These are phyloP conservation scores for Rubia balearica DNA, from an alignment of 305 asterid genomes.

Conservation along the genomic window DNA sequence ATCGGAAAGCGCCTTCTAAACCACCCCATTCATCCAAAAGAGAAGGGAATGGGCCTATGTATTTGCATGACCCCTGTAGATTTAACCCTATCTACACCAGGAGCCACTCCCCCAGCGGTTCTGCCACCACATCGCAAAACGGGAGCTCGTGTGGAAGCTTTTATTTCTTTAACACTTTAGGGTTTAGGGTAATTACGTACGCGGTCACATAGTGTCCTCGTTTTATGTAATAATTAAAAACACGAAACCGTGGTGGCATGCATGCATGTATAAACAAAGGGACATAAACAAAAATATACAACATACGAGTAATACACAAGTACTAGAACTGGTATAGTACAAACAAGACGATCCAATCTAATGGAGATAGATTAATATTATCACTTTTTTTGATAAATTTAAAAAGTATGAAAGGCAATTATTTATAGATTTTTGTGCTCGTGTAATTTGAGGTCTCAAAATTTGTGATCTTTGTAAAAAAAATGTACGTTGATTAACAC, in stretches of 20 bases:
- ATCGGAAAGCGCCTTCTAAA: neutral
- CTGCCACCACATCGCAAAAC: conserved; percentile 3
- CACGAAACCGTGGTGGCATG: neutral
- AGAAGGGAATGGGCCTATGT: neutral
- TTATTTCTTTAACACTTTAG: too few species aligned
- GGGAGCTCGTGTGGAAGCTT: conserved; percentile 8
- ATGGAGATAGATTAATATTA: too few species aligned
- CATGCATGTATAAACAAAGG: neutral
- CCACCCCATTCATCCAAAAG: conserved; percentile 1
- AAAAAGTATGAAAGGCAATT: neutral
- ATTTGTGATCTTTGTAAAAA: neutral
- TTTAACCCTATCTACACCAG: conserved; percentile 10
- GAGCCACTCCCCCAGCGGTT: conserved; percentile 12
- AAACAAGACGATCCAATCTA: too few species aligned
- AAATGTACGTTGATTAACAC: too few species aligned
- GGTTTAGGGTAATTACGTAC: too few species aligned
- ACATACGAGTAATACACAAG: too few species aligned
- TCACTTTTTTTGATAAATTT: too few species aligned
- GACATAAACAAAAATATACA: neutral
- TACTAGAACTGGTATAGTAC: too few species aligned
- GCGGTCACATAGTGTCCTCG: too few species aligned
- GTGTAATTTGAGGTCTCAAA: conserved; percentile 2
- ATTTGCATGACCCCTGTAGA: conserved; percentile 14
- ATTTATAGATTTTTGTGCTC: neutral
- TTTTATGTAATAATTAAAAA: neutral